These are phyloP conservation scores for Lasiosphaeria ovina DNA, from an alignment of 495 filamentous ascomycete genomes.

Conservation along the genomic window DNA sequence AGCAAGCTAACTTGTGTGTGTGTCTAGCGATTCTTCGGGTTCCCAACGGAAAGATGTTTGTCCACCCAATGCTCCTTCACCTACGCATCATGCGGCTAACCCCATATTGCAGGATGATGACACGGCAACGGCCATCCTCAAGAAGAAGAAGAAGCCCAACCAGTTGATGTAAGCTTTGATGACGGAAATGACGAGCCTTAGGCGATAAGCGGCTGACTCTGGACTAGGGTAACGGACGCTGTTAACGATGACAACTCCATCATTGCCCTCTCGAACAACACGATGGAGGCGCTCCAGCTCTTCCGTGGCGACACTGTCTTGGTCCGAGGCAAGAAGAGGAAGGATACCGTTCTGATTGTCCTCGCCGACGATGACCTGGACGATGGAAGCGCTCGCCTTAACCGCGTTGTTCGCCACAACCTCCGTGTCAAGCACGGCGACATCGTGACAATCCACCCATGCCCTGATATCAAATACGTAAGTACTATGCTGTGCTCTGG, in stretches of 20 bases:
- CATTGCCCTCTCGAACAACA: constrained; percentile 96
- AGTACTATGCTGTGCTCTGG: constrained; percentile 31
- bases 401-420: constrained; percentile 97
- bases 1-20: constrained; percentile 32
- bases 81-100: constrained; percentile 25
- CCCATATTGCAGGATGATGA: constrained; percentile 67
- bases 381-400: constrained; percentile 93
- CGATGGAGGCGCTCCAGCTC: constrained; percentile 96
- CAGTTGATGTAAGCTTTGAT: constrained; percentile 74
- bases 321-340: constrained; percentile 99
- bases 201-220: constrained; percentile 11
- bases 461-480: constrained; percentile 99
- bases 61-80: constrained; percentile 25
- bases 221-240: constrained; percentile 86
- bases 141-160: constrained; percentile 99
- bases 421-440: constrained; percentile 97
- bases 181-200: constrained; percentile 4
- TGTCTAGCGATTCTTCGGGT: constrained; percentile 79
- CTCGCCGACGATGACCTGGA: constrained; percentile 96
- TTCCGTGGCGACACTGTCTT: constrained; percentile 98
- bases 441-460: constrained; percentile 94
- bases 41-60: constrained; percentile 81
- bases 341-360: constrained; percentile 97
- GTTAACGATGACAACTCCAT: constrained; percentile 99
- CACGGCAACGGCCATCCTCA: constrained; percentile 94